These are phyloP conservation scores for Artemisia annua DNA, from an alignment of 129 eudicot species.

Conservation along the genomic window DNA sequence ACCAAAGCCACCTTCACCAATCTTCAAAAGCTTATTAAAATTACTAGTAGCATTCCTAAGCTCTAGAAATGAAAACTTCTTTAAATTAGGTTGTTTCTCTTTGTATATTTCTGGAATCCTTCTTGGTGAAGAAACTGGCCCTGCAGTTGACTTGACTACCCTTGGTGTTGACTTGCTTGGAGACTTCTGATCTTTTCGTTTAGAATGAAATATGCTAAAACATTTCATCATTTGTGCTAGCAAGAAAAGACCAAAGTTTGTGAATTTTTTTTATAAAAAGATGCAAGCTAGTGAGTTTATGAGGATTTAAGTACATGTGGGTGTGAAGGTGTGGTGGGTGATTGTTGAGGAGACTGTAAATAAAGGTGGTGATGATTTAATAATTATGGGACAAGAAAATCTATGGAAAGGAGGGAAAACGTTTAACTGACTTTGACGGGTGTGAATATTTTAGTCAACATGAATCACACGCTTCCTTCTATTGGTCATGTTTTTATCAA, in stretches of 20 bases:
- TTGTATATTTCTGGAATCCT: constrained; percentile 54
- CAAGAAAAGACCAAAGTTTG: too few relatives aligned
- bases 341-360: constrained; percentile 1
- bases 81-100: constrained; percentile 56
- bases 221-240: constrained; percentile 30
- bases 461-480: not conserved
- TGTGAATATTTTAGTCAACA: constrained; percentile 8
- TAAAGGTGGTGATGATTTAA: not conserved
- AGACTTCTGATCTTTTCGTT: constrained; percentile 25
- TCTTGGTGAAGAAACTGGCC: constrained; percentile 43
- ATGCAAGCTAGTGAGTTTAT: not conserved
- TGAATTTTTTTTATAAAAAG: too few relatives aligned
- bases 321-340: not conserved
- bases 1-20: constrained; percentile 93
- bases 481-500: not conserved
- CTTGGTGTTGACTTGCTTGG: constrained; percentile 19
- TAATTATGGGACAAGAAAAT: not conserved
- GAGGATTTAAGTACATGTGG: not conserved
- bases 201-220: constrained; percentile 28
- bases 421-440: not conserved
- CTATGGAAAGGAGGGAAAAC: not conserved
- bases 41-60: constrained; percentile 63
- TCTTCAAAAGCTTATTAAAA: constrained; percentile 69
- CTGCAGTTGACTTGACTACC: constrained; percentile 46
- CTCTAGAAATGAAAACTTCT: constrained; percentile 58